Evolutionary conservation across 257 asterid species (phyloP), one percentile per base, ranked within the genome.

Genomic region (Rauvolfia tetraphylla): DNA sequence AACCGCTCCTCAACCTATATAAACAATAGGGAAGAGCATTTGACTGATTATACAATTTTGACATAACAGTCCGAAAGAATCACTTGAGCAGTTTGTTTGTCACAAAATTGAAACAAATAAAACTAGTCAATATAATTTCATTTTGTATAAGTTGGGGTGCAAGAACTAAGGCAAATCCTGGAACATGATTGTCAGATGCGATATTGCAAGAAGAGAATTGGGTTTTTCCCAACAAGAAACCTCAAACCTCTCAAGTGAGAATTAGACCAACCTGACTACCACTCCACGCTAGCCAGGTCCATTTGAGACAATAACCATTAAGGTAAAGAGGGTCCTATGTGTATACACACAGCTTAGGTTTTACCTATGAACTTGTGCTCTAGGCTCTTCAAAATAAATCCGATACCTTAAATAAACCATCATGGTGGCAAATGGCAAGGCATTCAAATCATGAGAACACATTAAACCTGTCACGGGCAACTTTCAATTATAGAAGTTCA

Each of bases 1-100:
- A 44, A 51, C 34, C 97, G 88, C 76, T 95, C 98, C 85, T 93
- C 98, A 76, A 90, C 97, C 99, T 92, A 58, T 44, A 57, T 5
- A 18, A 33, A n/a, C 20, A 57, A 13, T 23, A 68, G 77, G 31
- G 77, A 80, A 41, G 74, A 79, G 75, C 78, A 76, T 66, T 59
- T 71, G 46, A 56, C 71, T 34, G 23, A 48, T 36, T 36, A 5
- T 23, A 14, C 38, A 31, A 53, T 34, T 17, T 56, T 61, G n/a
- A 69, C 23, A 27, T 29, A 12, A 18, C 39, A 20, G 36, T 65
- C 46, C 18, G 70, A 61, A 42, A 27, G 23, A 20, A 20, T 72
- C 48, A 18, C 69, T 33, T 23, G 46, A 29, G 20, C 31, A 51
- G 25, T 34, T 66, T 38, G 11, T 66, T 66, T 34, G n/a, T 66